These are phyloP conservation scores for Penicillium sp. DNA, from an alignment of 2,329 filamentous ascomycete genomes.

Conservation along the genomic window DNA sequence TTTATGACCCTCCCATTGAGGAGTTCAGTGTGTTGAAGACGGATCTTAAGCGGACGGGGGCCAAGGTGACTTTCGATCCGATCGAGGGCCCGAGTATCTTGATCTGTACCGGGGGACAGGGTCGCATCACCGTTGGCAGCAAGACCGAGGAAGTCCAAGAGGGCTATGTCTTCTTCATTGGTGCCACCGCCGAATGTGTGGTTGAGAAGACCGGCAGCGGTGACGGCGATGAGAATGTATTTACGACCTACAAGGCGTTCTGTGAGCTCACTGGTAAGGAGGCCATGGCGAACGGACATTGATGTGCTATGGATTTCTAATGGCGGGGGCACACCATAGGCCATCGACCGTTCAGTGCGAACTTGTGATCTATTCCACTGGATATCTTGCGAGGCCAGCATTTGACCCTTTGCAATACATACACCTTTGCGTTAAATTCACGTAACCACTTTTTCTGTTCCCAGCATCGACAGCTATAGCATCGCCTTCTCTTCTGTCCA, in stretches of 20 bases:
- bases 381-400: background rate
- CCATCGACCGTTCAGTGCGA: slow-evolving; percentile 11
- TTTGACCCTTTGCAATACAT: background rate
- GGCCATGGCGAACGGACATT: slow-evolving; percentile 32
- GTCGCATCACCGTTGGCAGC: slow-evolving; percentile 76
- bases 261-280: slow-evolving; percentile 65
- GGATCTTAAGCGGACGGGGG: slow-evolving; percentile 60
- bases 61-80: slow-evolving; percentile 82
- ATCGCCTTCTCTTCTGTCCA: no score
- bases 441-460: no score
- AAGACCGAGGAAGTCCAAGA: slow-evolving; percentile 69
- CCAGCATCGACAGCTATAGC: no score
- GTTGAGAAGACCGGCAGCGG: slow-evolving; percentile 59
- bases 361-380: slow-evolving; percentile 11
- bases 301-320: slow-evolving; percentile 15
- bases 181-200: slow-evolving; percentile 76
- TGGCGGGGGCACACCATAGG: slow-evolving; percentile 8
- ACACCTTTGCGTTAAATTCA: no score
- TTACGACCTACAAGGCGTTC: slow-evolving; percentile 89
- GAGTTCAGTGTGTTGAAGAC: slow-evolving; percentile 89
- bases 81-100: slow-evolving; percentile 86
- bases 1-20: slow-evolving; percentile 95
- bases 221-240: slow-evolving; percentile 57
- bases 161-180: slow-evolving; percentile 77
- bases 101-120: slow-evolving; percentile 79